A percentile compares a stretch with the other conserved stretches of the same genome.
Conservation (phyloP, 2,329 filamentous ascomycete species). For the Diaporthe vaccinii region DNA sequence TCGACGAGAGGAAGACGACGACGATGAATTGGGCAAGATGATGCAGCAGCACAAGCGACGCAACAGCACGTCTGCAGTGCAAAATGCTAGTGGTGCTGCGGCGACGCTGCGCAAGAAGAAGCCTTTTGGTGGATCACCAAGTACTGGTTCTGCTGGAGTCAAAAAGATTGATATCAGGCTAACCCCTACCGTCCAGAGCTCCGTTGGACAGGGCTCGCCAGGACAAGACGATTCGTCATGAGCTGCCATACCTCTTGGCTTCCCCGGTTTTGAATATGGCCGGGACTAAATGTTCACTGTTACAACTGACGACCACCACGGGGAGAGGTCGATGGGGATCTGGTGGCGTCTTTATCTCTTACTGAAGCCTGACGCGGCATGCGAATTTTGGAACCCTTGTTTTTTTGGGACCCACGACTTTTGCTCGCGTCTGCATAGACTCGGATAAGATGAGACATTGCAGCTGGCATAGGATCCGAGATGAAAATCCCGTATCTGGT, state of each 20-base stretch:
- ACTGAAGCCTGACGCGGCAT: not conserved
- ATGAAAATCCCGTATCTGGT: not conserved
- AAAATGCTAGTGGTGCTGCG: slow-evolving; percentile 54
- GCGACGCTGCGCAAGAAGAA: slow-evolving; percentile 61
- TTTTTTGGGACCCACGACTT: not conserved
- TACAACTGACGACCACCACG: not conserved
- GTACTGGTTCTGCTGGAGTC: slow-evolving; percentile 55
- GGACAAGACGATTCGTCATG: slow-evolving; percentile 57
- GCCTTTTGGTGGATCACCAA: slow-evolving; percentile 57
- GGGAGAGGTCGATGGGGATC: not conserved
- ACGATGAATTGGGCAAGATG: slow-evolving; percentile 90
- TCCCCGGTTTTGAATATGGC: slow-evolving; percentile 1
- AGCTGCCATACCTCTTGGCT: slow-evolving; percentile 19
- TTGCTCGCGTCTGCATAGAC: slow-evolving; percentile 11
- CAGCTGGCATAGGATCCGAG: not conserved
- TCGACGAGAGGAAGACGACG: slow-evolving; percentile 91
- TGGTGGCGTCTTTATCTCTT: not conserved
- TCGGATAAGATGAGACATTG: not conserved
- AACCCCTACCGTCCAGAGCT: slow-evolving; percentile 58
- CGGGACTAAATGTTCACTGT: not conserved
- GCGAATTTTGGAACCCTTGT: not conserved
- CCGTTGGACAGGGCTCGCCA: slow-evolving; percentile 51
- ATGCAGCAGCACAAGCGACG: slow-evolving; percentile 72
- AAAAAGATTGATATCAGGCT: slow-evolving; percentile 73
- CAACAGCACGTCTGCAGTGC: slow-evolving; percentile 67